Evolutionary conservation across 2,329 filamentous ascomycete species (phyloP).

Genomic region (Xylaria sp.): DNA sequence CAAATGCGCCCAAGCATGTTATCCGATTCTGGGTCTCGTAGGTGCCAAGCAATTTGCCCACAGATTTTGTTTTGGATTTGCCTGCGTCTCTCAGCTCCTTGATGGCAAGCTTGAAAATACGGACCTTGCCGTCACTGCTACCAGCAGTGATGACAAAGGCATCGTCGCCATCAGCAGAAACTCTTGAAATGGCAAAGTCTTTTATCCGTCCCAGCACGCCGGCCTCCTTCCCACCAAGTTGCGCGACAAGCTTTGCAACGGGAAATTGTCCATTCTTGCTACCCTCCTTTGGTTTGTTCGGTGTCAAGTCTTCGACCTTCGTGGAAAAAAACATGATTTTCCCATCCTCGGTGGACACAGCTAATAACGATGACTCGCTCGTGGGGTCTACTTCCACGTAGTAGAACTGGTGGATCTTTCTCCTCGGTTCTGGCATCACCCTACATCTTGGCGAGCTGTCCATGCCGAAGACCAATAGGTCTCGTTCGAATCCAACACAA

Average conservation of each 20-base stretch:
- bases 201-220: constrained; percentile 78
- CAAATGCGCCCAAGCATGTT: constrained; percentile 83
- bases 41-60: constrained; percentile 71
- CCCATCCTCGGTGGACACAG: constrained; percentile 88
- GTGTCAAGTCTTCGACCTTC: constrained; percentile 48
- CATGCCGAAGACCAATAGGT: constrained; percentile 82
- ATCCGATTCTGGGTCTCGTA: constrained; percentile 88
- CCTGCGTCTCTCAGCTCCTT: constrained; percentile 43
- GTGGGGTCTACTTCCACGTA: constrained; percentile 64
- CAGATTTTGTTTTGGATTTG: constrained; percentile 35
- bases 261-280: constrained; percentile 47
- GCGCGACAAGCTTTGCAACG: constrained; percentile 69
- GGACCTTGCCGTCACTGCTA: constrained; percentile 84
- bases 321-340: constrained; percentile 83
- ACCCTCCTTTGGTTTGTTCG: constrained; percentile 44
- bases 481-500: constrained; percentile 85
- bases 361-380: constrained; percentile 61
- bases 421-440: constrained; percentile 67
- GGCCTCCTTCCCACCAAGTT: constrained; percentile 73
- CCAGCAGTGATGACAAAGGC: constrained; percentile 67
- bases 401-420: constrained; percentile 81
- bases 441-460: constrained; percentile 81
- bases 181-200: constrained; percentile 73
- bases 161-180: constrained; percentile 42
- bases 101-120: constrained; percentile 69